Conservation (phyloP, 257 asterid species). For the Plantago elongata region DNA sequence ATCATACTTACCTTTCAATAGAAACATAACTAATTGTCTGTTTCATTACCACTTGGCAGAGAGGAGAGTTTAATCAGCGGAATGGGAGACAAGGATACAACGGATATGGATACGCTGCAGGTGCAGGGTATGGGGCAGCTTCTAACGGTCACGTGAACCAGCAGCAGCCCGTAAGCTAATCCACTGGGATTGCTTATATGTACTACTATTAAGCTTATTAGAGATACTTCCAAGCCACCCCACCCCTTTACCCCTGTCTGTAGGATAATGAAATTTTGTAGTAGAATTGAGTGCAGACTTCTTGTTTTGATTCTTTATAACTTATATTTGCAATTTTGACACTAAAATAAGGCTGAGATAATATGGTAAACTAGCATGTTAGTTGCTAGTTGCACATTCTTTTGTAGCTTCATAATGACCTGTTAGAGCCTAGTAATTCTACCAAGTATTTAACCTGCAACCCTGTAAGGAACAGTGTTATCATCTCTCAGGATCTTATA, state of each 20-base stretch:
- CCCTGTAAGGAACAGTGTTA: not conserved
- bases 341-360: slow-evolving; percentile 13
- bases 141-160: slow-evolving; percentile 51
- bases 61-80: slow-evolving; percentile 49
- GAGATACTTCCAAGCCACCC: slow-evolving; percentile 22
- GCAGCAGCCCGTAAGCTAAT: slow-evolving; percentile 60
- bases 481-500: not conserved
- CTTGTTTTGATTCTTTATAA: not conserved
- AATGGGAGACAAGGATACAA: slow-evolving; percentile 56
- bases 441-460: not conserved
- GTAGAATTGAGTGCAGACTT: slow-evolving; percentile 22
- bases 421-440: not conserved
- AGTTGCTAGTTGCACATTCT: slow-evolving; percentile 25
- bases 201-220: slow-evolving; percentile 14
- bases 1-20: too few species aligned
- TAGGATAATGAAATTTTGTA: slow-evolving; percentile 34
- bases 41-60: slow-evolving; percentile 26
- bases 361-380: slow-evolving; percentile 11
- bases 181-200: slow-evolving; percentile 9
- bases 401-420: slow-evolving; percentile 14
- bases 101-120: slow-evolving; percentile 40
- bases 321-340: slow-evolving; percentile 26
- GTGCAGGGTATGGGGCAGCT: slow-evolving; percentile 25
- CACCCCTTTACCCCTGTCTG: slow-evolving; percentile 14
- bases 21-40: not conserved